Conservation (phyloP, 306 rosid species). For the Fragaria vesca region DNA sequence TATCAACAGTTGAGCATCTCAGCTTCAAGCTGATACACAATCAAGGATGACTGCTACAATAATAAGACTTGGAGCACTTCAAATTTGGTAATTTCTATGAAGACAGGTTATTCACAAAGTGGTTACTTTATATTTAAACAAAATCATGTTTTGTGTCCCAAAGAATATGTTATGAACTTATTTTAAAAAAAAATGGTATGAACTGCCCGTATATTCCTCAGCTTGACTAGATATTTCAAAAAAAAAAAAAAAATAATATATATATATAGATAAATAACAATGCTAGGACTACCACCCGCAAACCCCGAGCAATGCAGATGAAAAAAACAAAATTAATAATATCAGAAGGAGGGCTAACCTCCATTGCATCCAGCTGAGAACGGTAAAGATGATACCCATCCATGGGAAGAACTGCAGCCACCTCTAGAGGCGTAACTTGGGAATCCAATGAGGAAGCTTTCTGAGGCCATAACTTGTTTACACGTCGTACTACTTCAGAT, state of each 20-base stretch:
- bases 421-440: conserved; percentile 51
- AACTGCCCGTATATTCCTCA: not conserved
- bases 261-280: too few species aligned
- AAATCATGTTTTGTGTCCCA: not conserved
- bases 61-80: not conserved
- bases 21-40: not conserved
- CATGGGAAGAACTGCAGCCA: conserved; percentile 81
- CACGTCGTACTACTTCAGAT: conserved; percentile 59
- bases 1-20: not conserved
- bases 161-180: not conserved
- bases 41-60: not conserved
- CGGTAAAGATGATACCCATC: conserved; percentile 94
- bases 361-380: conserved; percentile 85
- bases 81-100: not conserved
- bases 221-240: not conserved
- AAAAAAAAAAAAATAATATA: too few species aligned
- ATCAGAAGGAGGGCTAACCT: conserved; percentile 47
- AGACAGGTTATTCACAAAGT: not conserved
- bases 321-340: conserved; percentile 16
- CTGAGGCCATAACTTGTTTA: conserved; percentile 71
- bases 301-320: conserved; percentile 19
- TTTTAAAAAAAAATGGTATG: not conserved
- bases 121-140: not conserved
- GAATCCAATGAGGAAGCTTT: conserved; percentile 61
- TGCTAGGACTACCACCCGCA: conserved; percentile 16